Evolutionary conservation across 2,329 filamentous ascomycete genomes (phyloP).

Genomic region (Aspergillus viridinutans): DNA sequence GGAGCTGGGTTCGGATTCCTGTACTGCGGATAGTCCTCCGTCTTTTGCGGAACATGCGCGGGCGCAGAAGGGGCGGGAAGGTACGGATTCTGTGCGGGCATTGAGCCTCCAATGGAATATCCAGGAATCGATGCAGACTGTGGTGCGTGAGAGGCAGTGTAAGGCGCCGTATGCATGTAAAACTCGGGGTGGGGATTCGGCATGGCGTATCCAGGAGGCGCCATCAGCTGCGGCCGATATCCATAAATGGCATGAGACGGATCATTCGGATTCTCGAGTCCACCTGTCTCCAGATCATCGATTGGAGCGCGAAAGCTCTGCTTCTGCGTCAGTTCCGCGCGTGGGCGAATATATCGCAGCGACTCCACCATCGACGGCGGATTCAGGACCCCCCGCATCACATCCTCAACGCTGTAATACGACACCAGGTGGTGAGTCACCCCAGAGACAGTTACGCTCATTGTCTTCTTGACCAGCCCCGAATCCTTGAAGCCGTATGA

Average conservation of each 20-base stretch:
- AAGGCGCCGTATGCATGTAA: slow-evolving; percentile 33
- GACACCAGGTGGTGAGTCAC: slow-evolving; percentile 81
- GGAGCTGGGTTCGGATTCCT: slow-evolving; percentile 26
- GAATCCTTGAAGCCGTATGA: slow-evolving; percentile 81
- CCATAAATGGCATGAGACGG: slow-evolving; percentile 37
- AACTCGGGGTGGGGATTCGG: slow-evolving; percentile 32
- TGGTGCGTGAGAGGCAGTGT: slow-evolving; percentile 31
- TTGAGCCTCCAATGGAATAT: slow-evolving; percentile 32
- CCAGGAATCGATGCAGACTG: slow-evolving; percentile 30
- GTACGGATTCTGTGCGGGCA: slow-evolving; percentile 37
- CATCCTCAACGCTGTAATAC: slow-evolving; percentile 81
- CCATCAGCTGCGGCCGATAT: slow-evolving; percentile 38
- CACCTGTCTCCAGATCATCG: slow-evolving; percentile 53
- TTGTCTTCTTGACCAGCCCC: slow-evolving; percentile 88
- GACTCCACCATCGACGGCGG: slow-evolving; percentile 55
- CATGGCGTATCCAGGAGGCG: slow-evolving; percentile 33
- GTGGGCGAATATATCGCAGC: slow-evolving; percentile 51
- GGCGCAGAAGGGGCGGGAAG: slow-evolving; percentile 29
- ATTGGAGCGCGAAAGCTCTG: slow-evolving; percentile 65
- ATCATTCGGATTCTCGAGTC: slow-evolving; percentile 37
- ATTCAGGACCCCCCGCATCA: slow-evolving; percentile 57
- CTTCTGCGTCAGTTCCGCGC: slow-evolving; percentile 55
- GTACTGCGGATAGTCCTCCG: slow-evolving; percentile 36
- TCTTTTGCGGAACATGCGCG: slow-evolving; percentile 29
- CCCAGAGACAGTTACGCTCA: slow-evolving; percentile 71